These are phyloP conservation scores for Delonix regia DNA, from an alignment of 306 rosid species.

Conservation along the genomic window DNA sequence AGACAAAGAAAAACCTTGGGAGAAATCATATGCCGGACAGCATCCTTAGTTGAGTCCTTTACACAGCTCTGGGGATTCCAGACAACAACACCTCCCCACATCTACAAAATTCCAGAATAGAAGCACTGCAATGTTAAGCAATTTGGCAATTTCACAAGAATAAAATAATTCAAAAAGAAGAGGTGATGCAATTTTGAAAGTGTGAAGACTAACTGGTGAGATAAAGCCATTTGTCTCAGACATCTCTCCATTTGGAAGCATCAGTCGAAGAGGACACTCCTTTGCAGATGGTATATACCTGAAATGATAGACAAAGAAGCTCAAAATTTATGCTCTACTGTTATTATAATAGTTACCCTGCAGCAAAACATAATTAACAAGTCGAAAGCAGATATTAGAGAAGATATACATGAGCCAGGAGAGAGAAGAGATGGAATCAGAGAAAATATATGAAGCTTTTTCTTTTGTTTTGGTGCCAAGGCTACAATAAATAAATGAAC, in stretches of 20 bases:
- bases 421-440: conserved; percentile 8
- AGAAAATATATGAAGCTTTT: not conserved
- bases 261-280: conserved; percentile 90
- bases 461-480: not conserved
- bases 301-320: conserved; percentile 42
- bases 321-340: conserved; percentile 22
- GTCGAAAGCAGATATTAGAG: conserved; percentile 25
- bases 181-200: conserved; percentile 30
- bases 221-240: conserved; percentile 90
- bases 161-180: conserved; percentile 6
- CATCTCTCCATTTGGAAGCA: conserved; percentile 81
- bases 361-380: conserved; percentile 23
- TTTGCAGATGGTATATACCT: conserved; percentile 83
- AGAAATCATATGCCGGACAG: conserved; percentile 57
- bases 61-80: conserved; percentile 79
- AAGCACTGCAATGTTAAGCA: conserved; percentile 23
- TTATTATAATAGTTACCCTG: not conserved
- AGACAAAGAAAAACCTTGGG: conserved; percentile 59
- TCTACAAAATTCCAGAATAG: conserved; percentile 56
- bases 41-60: conserved; percentile 54
- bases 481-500: not conserved
- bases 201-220: conserved; percentile 75
- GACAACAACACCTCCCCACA: conserved; percentile 97
- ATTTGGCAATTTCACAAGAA: conserved; percentile 19
- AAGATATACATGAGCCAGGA: not conserved